A percentile compares a stretch with the other conserved stretches of the same genome.
Conservation (phyloP, 345 rosid genomes). For the Eucalyptus marginata region DNA sequence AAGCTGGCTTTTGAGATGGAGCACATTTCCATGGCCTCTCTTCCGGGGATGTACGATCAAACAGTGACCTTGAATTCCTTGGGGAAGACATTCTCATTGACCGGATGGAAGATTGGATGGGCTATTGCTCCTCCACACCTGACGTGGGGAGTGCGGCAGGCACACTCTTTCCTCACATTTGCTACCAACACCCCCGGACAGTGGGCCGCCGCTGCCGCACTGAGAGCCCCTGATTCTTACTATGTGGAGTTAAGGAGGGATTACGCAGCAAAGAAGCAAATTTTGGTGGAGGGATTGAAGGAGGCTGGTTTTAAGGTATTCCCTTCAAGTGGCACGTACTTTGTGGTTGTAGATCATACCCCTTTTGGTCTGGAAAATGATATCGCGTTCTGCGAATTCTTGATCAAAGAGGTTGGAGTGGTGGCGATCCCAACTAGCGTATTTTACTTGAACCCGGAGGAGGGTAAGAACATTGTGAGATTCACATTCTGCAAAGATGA, state of each 20-base stretch:
- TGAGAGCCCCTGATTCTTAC: conserved; percentile 73
- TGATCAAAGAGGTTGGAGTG: conserved; percentile 92
- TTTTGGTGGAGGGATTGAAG: conserved; percentile 71
- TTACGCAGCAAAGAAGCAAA: conserved; percentile 66
- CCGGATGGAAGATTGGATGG: conserved; percentile 99
- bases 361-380: conserved; percentile 75
- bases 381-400: conserved; percentile 75
- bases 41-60: conserved; percentile 88
- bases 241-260: conserved; percentile 66
- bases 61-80: conserved; percentile 88
- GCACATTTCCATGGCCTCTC: conserved; percentile 85
- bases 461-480: conserved; percentile 89
- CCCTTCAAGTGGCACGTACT: conserved; percentile 93
- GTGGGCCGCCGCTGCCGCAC: conserved; percentile 61
- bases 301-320: conserved; percentile 83
- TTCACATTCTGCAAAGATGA: conserved; percentile 97
- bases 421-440: conserved; percentile 89
- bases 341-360: conserved; percentile 83
- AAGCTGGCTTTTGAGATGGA: conserved; percentile 89
- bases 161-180: conserved; percentile 84
- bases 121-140: conserved; percentile 84
- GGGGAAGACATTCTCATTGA: conserved; percentile 90
- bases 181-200: conserved; percentile 86
- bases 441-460: conserved; percentile 86
- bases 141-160: conserved; percentile 89